Base-by-base conservation (phyloP, 177 flowering plant species). In the Vitis hybrid region DNA sequence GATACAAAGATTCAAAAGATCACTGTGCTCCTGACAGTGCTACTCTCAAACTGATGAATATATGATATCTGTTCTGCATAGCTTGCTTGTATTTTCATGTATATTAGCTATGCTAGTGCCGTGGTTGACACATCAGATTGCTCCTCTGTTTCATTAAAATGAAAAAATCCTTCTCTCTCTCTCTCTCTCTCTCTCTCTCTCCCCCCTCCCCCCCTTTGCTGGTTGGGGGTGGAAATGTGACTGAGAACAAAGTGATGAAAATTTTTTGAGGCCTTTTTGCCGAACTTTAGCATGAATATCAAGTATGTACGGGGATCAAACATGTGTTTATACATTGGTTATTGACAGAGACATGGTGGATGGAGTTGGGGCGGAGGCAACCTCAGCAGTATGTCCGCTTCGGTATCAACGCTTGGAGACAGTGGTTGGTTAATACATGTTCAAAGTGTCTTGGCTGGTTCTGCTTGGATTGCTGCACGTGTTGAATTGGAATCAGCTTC, bases 401-500 rank as follows among this genome's bases (percentile, higher is more conserved):
- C 99, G 60, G 99, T 93, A 70, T 89, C 97, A 51, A 88, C 97
- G 12, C 95, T 96, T 56, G 99, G 99, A 53, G 99, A 96, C 71
- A 96, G 85, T 84, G 98, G 97, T 68, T 96, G 99, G 99, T 80
- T 96, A 78, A 87, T 83, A 79, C 99, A 96, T 82, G 86, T 96
- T 71, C 99, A 96, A 69, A 87, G 77, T 78, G 84, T 96, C 61
- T 74, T 96, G 73, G 98, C 99, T 79, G 99, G 99, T 75, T 91
- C 98, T 52, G 97, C 96, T 70, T 96, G 99, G 99, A 96, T 96
- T 83, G 99, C 99, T 84, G 99, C 97, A 56, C 98, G 94, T 65
- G 85, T 96, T 70, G 95, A 87, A 68, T 51, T 87, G 73, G 99
- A 96, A 76, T 82, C 95, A 63, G 91, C 99, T 10, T 88, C 98